Evolutionary conservation across 2,329 filamentous ascomycete genomes (phyloP).

Genomic region (Blastomyces silverae): DNA sequence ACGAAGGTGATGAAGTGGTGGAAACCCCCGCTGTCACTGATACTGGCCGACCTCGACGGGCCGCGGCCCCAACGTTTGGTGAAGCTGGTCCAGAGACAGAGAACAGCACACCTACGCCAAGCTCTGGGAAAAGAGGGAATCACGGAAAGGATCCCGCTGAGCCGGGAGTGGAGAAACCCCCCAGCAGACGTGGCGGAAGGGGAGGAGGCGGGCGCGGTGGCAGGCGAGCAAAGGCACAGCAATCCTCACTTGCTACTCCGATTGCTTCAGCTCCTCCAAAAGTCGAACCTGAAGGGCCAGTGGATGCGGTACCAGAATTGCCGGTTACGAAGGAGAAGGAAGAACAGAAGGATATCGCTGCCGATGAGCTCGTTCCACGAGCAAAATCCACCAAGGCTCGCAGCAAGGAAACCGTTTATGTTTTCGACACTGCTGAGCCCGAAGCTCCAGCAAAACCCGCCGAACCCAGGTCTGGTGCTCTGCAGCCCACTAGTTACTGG

Average conservation of each 20-base stretch:
- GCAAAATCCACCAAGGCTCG: constrained; percentile 17
- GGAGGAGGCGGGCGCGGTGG: constrained; percentile 25
- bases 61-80: constrained; percentile 47
- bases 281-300: constrained; percentile 24
- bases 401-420: constrained; percentile 25
- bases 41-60: constrained; percentile 45
- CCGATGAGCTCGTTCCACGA: constrained; percentile 7
- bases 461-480: constrained; percentile 34
- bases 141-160: constrained; percentile 31
- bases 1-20: constrained; percentile 41
- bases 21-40: constrained; percentile 42
- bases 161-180: constrained; percentile 33
- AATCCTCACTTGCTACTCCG: constrained; percentile 23
- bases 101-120: constrained; percentile 33
- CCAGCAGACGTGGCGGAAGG: constrained; percentile 32
- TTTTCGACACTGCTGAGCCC: not conserved
- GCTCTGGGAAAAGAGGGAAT: constrained; percentile 31
- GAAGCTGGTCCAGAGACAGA: constrained; percentile 26
- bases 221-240: constrained; percentile 29
- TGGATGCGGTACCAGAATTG: not conserved
- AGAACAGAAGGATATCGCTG: constrained; percentile 14
- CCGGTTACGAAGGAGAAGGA: constrained; percentile 15
- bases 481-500: constrained; percentile 47
- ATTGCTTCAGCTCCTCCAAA: constrained; percentile 26
- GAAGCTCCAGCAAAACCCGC: constrained; percentile 17